Conservation (phyloP, 192 early-diverging fungal genomes). For the Mortierella hygrophila region DNA sequence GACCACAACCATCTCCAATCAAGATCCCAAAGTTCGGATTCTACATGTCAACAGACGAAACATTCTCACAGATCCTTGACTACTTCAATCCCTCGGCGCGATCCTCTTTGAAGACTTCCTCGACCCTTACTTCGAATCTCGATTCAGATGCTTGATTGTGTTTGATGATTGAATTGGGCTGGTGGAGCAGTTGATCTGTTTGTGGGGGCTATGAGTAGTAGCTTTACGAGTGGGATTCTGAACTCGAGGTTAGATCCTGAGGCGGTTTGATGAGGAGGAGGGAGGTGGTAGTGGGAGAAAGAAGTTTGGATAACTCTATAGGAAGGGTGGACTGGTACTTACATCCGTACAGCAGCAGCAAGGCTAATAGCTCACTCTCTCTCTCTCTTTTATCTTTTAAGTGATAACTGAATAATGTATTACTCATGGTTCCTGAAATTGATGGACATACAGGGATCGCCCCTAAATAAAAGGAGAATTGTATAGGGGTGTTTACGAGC, state of each 20-base stretch:
- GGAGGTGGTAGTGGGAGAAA: neutral
- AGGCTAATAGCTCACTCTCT: too few species aligned
- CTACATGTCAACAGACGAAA: conserved; percentile 25
- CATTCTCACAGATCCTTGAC: neutral
- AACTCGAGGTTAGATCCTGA: conserved; percentile 12
- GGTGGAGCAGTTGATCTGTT: conserved; percentile 34
- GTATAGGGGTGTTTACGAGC: too few species aligned
- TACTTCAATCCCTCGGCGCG: conserved; percentile 29
- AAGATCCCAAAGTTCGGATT: neutral
- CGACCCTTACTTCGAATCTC: conserved; percentile 8
- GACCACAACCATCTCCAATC: too few species aligned
- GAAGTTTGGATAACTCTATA: neutral
- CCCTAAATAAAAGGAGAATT: too few species aligned
- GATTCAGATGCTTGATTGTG: conserved; percentile 20
- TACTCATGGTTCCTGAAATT: too few species aligned
- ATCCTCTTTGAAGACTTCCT: conserved; percentile 34
- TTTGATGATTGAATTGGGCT: conserved; percentile 43
- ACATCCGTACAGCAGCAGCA: neutral
- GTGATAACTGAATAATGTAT: too few species aligned
- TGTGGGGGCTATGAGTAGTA: conserved; percentile 31
- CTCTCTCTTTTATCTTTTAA: too few species aligned
- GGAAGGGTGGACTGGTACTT: neutral
- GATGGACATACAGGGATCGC: too few species aligned
- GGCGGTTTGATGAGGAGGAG: neutral
- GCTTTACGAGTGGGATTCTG: conserved; percentile 30